Evolutionary conservation across 352 stramenopile species (phyloP), one percentile per base, ranked within the genome.

Genomic region (Pythium sp.): DNA sequence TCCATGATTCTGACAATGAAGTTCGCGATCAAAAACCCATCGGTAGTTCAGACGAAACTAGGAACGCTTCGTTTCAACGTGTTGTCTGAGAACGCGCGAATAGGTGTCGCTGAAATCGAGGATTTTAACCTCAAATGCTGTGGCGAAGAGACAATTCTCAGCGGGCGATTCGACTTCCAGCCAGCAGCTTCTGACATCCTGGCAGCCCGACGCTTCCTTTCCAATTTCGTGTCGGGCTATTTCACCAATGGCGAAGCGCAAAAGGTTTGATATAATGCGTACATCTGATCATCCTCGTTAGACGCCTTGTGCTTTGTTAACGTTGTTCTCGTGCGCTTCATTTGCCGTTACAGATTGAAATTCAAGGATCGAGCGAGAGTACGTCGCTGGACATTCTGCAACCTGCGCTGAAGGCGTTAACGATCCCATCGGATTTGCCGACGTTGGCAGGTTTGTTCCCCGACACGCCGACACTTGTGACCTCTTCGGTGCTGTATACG

Each of bases 161-260:
- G 51, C 1, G 87, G 86, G 46, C 78, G 26, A 34, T 95, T 95
- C 34, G 69, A 77, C 24, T 92, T 91, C n/a, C 65, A 80, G 24
- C 87, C 87, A 18, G 60, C 62, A 0, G 32, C 34, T 9, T 49
- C 47, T 2, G 81, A 90, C 46, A 28, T 77, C 15, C 58, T 54
- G 0, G 74, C 64, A 18, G 74, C 83, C 12, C 69, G 79, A 36
- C 78, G 62, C 36, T 95, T 95, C 62, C 71, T 95, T n/a, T 95
- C 87, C 3, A 92, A 93, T 56, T 95, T 95, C 67, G 87, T 95
- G 6, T 87, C 65, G 26, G 87, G 87, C 2, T 94, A 91, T 72
- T 94, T 91, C 58, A 93, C 86, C 2, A 68, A 85, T 58, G 84
- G 82, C 3, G 71, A 76, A 67, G 62, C 77, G 3, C 87, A 95